phyloP scores from a whole-genome alignment of 805 yeast genomes.

The Ogataea paradorogensis region DNA sequence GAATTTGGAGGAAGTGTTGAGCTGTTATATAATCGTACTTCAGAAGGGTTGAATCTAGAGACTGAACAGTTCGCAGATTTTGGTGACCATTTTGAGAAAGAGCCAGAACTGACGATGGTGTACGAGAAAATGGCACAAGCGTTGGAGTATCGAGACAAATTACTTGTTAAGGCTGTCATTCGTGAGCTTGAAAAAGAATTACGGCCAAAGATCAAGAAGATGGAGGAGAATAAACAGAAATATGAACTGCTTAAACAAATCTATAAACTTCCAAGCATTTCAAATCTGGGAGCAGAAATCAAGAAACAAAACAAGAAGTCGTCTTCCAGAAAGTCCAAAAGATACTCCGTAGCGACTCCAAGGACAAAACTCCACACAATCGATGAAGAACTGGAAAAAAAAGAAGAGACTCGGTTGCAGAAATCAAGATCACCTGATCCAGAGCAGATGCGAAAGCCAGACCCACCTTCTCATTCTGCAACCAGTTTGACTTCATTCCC shows the following conservation, averaged over 20 bases:
- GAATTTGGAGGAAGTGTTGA: conserved; percentile 20
- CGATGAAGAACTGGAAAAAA: conserved; percentile 5
- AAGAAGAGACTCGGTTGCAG: background rate
- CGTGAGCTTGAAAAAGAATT: conserved; percentile 24
- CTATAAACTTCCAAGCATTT: conserved; percentile 29
- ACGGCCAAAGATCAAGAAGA: conserved; percentile 20
- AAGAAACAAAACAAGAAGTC: background rate
- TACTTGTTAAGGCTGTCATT: conserved; percentile 20
- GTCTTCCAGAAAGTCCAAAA: background rate
- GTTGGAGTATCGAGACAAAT: conserved; percentile 18
- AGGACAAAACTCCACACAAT: conserved; percentile 7
- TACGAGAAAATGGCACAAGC: conserved; percentile 18
- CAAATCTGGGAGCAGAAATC: conserved; percentile 19
- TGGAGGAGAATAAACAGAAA: conserved; percentile 22
- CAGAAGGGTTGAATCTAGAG: conserved; percentile 18
- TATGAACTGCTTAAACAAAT: conserved; percentile 24
- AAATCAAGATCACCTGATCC: conserved; percentile 1
- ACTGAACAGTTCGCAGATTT: conserved; percentile 13
- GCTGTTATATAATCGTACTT: conserved; percentile 16
- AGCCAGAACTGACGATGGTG: conserved; percentile 4
- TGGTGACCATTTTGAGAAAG: conserved; percentile 6
- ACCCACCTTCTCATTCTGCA: background rate
- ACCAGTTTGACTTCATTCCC: conserved; percentile 4
- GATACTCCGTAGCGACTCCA: conserved; percentile 1
- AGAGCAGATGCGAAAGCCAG: background rate